Evolutionary conservation across 2,329 filamentous ascomycete species (phyloP), one percentile per base, ranked within the genome.

Genomic region (Grosmannia huntii): DNA sequence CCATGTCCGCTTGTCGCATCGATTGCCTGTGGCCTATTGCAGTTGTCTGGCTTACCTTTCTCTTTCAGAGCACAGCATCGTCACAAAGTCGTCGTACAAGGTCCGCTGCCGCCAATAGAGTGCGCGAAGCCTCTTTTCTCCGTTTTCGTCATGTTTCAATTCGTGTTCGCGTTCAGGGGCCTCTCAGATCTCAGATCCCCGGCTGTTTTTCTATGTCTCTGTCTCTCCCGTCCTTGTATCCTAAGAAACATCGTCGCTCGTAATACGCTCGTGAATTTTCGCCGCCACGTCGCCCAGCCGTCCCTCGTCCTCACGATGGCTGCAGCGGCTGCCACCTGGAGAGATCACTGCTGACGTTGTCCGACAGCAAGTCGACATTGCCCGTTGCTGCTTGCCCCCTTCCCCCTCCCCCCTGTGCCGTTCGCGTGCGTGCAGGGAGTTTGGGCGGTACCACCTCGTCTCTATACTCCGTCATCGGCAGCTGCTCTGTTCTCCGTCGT

Each of bases 251-350:
- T 25, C 14, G 33, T 25, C 21, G n/a, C 21, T 19, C 51, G 52
- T 33, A 9, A 6, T 10, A n/a, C 19, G 10, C n/a, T 11, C 28
- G n/a, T 19, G 38, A 21, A 2, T n/a, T 23, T 19, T n/a, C 16
- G 41, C 19, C 41, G 41, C 19, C 41, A 44, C 27, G 16, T 14
- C 50, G 16, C 31, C 31, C 12, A 23, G 19, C 31, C 10, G 10
- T 9, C 53, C 5, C 5, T 28, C 7, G 5, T 2, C 14, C n/a
- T 56, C 48, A 66, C 38, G 65, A 66, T 33, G 80, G 80, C 66
- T 79, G 79, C 65, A 83, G 64, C 5, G 79, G 77, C 64, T 82
- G 77, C 79, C 79, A 83, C 25, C 76, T 73, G 14, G 75, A 75
- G 68, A 81, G 71, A 44, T 75, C 76, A 3, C 61, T 57, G 41